Evolutionary conservation across 352 stramenopile genomes (phyloP), one percentile per base, ranked within the genome.

Genomic region (Phytophthora sp.): DNA sequence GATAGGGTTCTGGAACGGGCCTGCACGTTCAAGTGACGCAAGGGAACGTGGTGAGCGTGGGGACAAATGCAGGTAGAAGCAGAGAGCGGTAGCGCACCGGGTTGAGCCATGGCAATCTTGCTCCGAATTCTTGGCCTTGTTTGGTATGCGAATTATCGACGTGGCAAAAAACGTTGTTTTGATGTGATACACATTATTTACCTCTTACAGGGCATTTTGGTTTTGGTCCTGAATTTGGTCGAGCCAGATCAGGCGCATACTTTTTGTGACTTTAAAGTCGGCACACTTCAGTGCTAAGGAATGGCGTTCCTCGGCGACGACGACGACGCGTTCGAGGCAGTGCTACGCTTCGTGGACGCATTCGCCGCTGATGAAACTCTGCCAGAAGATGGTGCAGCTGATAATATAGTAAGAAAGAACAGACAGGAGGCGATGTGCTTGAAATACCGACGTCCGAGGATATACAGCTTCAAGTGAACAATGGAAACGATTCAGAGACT

Each of bases 1-100:
- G 51, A 80, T 88, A 2, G 76, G 69, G 23, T 88, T 84, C 46
- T 74, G 76, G 62, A 90, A 90, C 4, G 80, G 79, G 4, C 84
- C 83, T 90, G 66, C 5, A 63, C 12, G n/a, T 31, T 20, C 20
- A 26, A 39, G 0, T 58, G 9, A 69, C 27, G 36, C n/a, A 58
- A 7, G 26, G 11, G 20, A 8, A 59, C 9, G 1, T 42, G 21
- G 18, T 52, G 24, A 58, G 13, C 20, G 11, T 29, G 21, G 9
- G 9, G 20, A 27, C 11, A 8, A 13, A 6, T 16, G 23, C 21
- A 52, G n/a, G 35, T 13, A 57, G 54, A 57, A 26, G 23, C n/a
- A 30, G 35, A 38, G 16, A 18, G 36, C 26, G 4, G 11, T n/a
- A 27, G 2, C 44, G 36, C 30, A 77, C 69, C 69, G 59, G 69